Conservation (phyloP, 768 basidiomycete species). For the Dioszegia crocea region DNA sequence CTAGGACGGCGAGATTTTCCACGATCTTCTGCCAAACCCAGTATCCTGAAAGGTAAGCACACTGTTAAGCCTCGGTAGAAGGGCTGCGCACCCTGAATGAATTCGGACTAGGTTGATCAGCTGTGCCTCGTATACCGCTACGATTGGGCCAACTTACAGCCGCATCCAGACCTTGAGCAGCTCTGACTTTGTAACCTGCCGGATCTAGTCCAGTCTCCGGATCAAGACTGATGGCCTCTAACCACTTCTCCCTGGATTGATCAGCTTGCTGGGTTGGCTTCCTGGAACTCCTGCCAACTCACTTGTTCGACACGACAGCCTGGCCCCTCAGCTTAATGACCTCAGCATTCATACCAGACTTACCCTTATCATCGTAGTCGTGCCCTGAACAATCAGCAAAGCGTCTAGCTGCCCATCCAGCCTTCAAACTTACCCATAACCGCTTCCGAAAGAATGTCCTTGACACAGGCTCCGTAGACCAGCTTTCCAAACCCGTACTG, state of each 20-base stretch:
- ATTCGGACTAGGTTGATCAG: slow-evolving; percentile 29
- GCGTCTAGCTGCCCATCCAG: too few relatives aligned
- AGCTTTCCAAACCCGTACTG: slow-evolving; percentile 88
- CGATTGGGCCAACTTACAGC: slow-evolving; percentile 58
- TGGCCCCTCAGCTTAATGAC: slow-evolving; percentile 7
- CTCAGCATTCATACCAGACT: slow-evolving; percentile 56
- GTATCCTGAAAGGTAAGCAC: slow-evolving; percentile 59
- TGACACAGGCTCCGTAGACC: slow-evolving; percentile 83
- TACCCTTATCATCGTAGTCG: slow-evolving; percentile 46
- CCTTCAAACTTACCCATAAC: slow-evolving; percentile 56
- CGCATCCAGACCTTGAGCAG: slow-evolving; percentile 86
- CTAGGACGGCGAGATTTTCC: slow-evolving; percentile 86
- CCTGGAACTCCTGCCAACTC: not conserved
- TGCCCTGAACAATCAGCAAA: slow-evolving; percentile 29
- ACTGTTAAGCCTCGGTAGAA: not conserved
- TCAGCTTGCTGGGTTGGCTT: not conserved
- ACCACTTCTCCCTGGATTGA: slow-evolving; percentile 63
- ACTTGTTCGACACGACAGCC: slow-evolving; percentile 29
- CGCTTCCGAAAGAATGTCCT: slow-evolving; percentile 89
- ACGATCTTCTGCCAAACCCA: slow-evolving; percentile 85
- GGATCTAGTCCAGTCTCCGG: slow-evolving; percentile 87
- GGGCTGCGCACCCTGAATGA: slow-evolving; percentile 36
- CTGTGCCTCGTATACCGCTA: not conserved
- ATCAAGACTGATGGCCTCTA: slow-evolving; percentile 83
- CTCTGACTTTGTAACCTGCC: slow-evolving; percentile 74